phyloP scores from a whole-genome alignment of 1,284 basidiomycete species.

The Ustilago cynodontis region DNA sequence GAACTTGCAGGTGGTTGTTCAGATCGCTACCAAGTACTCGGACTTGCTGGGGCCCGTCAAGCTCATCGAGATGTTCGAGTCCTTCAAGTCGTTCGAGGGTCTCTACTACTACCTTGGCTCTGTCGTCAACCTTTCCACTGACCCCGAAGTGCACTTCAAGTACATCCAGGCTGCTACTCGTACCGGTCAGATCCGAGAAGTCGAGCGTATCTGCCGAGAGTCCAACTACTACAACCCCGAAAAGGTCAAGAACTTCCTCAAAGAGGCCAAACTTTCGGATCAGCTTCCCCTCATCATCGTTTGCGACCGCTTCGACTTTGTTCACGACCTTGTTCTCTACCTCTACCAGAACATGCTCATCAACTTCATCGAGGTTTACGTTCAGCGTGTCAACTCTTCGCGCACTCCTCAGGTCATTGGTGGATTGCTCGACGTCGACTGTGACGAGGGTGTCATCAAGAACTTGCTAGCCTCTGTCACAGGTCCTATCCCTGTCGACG shows the following conservation, averaged over 20 bases:
- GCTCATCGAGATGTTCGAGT: constrained; percentile 98
- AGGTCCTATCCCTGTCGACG: constrained; percentile 91
- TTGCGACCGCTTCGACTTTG: constrained; percentile 99
- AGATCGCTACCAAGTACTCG: constrained; percentile 99
- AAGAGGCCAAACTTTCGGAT: constrained; percentile 93
- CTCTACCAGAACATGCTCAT: constrained; percentile 97
- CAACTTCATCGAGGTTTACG: constrained; percentile 99
- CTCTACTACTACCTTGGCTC: constrained; percentile 98
- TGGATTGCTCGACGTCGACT: constrained; percentile 96
- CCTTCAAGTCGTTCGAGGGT: constrained; percentile 97
- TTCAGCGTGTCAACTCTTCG: constrained; percentile 96
- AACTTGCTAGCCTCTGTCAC: constrained; percentile 90
- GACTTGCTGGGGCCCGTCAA: constrained; percentile 97
- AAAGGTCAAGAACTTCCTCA: constrained; percentile 99
- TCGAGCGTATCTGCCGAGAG: constrained; percentile 98
- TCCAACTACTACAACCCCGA: constrained; percentile 98
- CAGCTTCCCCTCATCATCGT: constrained; percentile 99
- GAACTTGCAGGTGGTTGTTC: constrained; percentile 95
- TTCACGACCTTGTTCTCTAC: constrained; percentile 98
- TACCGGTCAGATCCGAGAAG: constrained; percentile 97
- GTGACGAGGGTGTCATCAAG: constrained; percentile 94
- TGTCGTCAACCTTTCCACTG: constrained; percentile 94
- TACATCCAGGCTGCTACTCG: constrained; percentile 99
- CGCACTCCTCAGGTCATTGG: constrained; percentile 99
- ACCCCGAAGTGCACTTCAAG: constrained; percentile 99